phyloP scores from a whole-genome alignment of 768 basidiomycete species.

The Cytidiella melzeri region DNA sequence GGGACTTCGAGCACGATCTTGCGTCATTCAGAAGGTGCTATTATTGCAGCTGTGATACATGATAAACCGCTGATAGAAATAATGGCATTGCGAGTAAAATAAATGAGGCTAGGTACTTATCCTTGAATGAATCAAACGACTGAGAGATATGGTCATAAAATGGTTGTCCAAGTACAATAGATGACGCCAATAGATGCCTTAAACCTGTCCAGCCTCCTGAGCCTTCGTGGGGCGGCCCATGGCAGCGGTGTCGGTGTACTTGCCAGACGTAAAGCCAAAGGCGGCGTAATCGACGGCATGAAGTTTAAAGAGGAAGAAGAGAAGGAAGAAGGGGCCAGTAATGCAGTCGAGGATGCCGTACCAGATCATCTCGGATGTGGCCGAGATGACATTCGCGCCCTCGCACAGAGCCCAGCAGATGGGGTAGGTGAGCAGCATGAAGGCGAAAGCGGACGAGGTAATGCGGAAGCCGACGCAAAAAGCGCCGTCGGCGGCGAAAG shows the following conservation, averaged over 20 bases:
- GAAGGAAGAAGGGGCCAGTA: conserved; percentile 33
- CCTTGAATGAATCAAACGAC: too few species aligned
- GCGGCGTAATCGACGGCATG: conserved; percentile 21
- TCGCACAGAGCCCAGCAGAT: conserved; percentile 52
- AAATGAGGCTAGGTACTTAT: too few species aligned
- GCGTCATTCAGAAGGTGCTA: too few species aligned
- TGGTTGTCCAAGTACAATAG: too few species aligned
- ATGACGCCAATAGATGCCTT: too few species aligned
- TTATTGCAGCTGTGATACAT: too few species aligned
- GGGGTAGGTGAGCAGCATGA: conserved; percentile 54
- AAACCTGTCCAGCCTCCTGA: too few species aligned
- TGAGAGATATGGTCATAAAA: too few species aligned
- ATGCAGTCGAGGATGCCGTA: conserved; percentile 44
- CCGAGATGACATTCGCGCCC: conserved; percentile 44
- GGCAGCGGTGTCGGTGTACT: conserved; percentile 23
- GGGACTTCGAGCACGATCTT: too few species aligned
- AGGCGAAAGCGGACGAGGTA: conserved; percentile 40
- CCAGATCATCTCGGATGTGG: conserved; percentile 47
- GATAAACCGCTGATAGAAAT: too few species aligned
- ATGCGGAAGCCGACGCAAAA: conserved; percentile 25
- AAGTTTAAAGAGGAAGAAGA: conserved; percentile 24
- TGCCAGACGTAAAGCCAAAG: conserved; percentile 23
- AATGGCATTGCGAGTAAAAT: too few species aligned
- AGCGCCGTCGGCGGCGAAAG: conserved; percentile 20
- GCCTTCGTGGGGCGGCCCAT: too few species aligned